phyloP scores from a whole-genome alignment of 2,329 filamentous ascomycete species.

The Graphilbum sp. region DNA sequence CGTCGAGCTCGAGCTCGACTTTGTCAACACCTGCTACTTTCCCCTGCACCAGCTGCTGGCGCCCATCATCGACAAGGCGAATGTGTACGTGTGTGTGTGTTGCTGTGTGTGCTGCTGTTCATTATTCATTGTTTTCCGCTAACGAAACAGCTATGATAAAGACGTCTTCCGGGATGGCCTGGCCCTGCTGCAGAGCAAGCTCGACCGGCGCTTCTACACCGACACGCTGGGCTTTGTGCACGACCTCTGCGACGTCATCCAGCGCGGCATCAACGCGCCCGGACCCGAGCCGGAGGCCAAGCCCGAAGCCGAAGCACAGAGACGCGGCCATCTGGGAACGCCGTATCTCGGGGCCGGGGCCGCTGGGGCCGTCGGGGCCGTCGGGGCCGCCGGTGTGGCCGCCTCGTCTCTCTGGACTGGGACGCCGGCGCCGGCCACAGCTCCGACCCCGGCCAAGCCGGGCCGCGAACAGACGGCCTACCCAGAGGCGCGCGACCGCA shows the following conservation, averaged over 20 bases:
- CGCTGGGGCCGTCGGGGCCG: no score
- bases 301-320: no score
- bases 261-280: constrained; percentile 27
- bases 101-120: no score
- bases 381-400: neutral
- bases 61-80: constrained; percentile 65
- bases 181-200: constrained; percentile 28
- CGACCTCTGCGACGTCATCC: constrained; percentile 38
- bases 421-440: neutral
- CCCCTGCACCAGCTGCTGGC: constrained; percentile 63
- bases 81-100: constrained; percentile 51
- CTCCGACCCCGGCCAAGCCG: neutral
- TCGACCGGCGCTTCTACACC: constrained; percentile 41
- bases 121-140: no score
- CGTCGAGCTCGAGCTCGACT: constrained; percentile 56
- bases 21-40: constrained; percentile 85
- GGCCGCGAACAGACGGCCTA: constrained; percentile 14
- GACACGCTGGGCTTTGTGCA: constrained; percentile 39
- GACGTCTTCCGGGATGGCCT: constrained; percentile 40
- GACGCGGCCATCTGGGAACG: no score
- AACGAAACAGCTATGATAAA: constrained; percentile 42
- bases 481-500: constrained; percentile 62
- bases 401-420: neutral
- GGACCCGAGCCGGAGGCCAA: constrained; percentile 18
- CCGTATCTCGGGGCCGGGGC: no score